These are phyloP conservation scores for Pseudocercospora vitis DNA, from an alignment of 2,329 filamentous ascomycete genomes.

Conservation along the genomic window DNA sequence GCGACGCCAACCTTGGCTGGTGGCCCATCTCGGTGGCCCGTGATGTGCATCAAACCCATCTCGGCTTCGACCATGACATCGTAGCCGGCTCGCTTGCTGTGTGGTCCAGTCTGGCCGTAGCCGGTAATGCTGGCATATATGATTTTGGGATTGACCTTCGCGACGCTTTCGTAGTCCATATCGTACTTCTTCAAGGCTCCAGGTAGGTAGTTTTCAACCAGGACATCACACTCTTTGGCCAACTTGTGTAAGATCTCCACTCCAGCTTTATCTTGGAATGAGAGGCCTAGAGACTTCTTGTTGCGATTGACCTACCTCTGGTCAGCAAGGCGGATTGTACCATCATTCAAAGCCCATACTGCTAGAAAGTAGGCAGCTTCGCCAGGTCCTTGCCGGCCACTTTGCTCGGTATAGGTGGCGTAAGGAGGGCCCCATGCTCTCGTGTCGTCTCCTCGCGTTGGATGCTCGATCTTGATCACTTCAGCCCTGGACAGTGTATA, in stretches of 20 bases:
- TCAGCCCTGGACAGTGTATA: slow-evolving; percentile 65
- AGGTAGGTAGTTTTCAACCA: slow-evolving; percentile 96
- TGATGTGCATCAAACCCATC: slow-evolving; percentile 98
- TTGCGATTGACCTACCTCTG: slow-evolving; percentile 84
- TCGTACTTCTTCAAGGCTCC: slow-evolving; percentile 85
- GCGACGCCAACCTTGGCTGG: slow-evolving; percentile 97
- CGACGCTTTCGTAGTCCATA: slow-evolving; percentile 82
- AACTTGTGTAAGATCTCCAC: slow-evolving; percentile 85
- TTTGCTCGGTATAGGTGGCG: slow-evolving; percentile 66
- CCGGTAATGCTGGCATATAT: slow-evolving; percentile 97
- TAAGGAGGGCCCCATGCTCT: slow-evolving; percentile 96
- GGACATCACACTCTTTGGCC: slow-evolving; percentile 79
- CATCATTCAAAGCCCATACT: slow-evolving; percentile 52
- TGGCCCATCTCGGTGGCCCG: slow-evolving; percentile 79
- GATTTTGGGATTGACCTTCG: slow-evolving; percentile 76
- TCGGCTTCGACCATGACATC: slow-evolving; percentile 99
- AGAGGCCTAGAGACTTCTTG: slow-evolving; percentile 90
- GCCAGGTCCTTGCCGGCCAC: slow-evolving; percentile 62
- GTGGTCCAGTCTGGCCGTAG: slow-evolving; percentile 93
- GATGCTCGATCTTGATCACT: slow-evolving; percentile 96
- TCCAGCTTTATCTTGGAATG: slow-evolving; percentile 81
- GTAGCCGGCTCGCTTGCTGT: slow-evolving; percentile 83
- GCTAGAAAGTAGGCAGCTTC: slow-evolving; percentile 94
- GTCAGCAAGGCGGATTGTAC: background rate
- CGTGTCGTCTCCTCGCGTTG: slow-evolving; percentile 86